phyloP scores from a whole-genome alignment of 2,329 filamentous ascomycete genomes.

The Dendryphion nanum region DNA sequence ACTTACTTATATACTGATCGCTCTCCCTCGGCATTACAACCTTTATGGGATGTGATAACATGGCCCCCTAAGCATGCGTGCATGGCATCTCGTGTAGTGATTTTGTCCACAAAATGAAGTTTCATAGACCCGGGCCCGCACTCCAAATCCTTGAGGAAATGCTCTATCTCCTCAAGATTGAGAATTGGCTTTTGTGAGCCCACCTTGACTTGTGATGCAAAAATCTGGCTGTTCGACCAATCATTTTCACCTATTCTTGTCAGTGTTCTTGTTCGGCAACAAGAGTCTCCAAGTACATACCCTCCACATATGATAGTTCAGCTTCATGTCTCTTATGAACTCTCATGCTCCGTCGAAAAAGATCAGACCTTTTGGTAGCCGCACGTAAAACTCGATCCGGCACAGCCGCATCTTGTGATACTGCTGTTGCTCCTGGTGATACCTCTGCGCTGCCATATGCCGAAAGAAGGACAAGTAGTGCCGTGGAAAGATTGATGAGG shows the following conservation, averaged over 20 bases:
- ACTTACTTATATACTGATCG: slow-evolving; percentile 34
- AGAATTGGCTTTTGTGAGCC: slow-evolving; percentile 31
- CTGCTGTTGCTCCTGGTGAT: too few relatives aligned
- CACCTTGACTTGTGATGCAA: slow-evolving; percentile 35
- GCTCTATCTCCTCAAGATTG: slow-evolving; percentile 37
- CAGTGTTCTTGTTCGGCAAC: slow-evolving; percentile 1
- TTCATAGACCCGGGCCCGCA: slow-evolving; percentile 26
- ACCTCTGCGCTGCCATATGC: too few relatives aligned
- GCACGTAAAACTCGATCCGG: slow-evolving; percentile 32
- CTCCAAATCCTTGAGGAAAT: slow-evolving; percentile 28
- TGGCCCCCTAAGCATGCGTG: slow-evolving; percentile 25
- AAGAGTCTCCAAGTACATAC: slow-evolving; percentile 13
- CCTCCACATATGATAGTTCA: slow-evolving; percentile 33
- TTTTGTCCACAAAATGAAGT: slow-evolving; percentile 26
- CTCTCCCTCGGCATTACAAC: slow-evolving; percentile 38
- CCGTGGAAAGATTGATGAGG: too few relatives aligned
- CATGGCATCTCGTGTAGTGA: slow-evolving; percentile 24
- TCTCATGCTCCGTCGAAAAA: slow-evolving; percentile 21
- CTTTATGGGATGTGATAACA: slow-evolving; percentile 38
- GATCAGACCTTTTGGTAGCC: slow-evolving; percentile 26
- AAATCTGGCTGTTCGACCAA: slow-evolving; percentile 19
- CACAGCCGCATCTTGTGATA: too few relatives aligned
- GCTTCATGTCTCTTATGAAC: slow-evolving; percentile 26
- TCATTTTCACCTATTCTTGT: slow-evolving; percentile 18
- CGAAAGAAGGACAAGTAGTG: too few relatives aligned